Evolutionary conservation across 768 basidiomycete genomes (phyloP).

Genomic region (Grammothele lineata): DNA sequence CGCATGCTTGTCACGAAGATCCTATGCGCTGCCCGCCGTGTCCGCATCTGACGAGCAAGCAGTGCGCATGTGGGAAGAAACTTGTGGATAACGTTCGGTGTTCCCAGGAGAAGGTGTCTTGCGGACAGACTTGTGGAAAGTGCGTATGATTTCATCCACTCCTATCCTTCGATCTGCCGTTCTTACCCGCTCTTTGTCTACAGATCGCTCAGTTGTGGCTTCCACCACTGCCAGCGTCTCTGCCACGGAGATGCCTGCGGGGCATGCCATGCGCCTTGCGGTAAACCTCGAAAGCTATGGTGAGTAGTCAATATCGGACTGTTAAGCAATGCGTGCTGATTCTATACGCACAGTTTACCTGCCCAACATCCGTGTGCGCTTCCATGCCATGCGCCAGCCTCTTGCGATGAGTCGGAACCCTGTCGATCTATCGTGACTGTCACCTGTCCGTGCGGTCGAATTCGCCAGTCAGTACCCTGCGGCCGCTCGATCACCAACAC

Average conservation of each 20-base stretch:
- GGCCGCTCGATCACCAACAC: conserved; percentile 51
- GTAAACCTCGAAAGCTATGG: conserved; percentile 86
- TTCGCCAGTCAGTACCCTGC: conserved; percentile 71
- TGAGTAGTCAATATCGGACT: conserved; percentile 29
- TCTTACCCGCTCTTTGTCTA: neutral
- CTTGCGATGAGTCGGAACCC: conserved; percentile 76
- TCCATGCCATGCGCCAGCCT: conserved; percentile 84
- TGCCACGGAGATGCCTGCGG: conserved; percentile 89
- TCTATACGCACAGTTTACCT: conserved; percentile 47
- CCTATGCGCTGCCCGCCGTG: conserved; percentile 78
- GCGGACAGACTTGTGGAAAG: conserved; percentile 80
- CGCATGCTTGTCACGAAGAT: conserved; percentile 82
- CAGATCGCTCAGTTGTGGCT: conserved; percentile 81
- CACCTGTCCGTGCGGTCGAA: conserved; percentile 79
- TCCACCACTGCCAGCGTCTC: conserved; percentile 76
- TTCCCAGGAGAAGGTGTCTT: conserved; percentile 81
- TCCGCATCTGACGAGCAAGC: conserved; percentile 70
- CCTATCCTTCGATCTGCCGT: neutral
- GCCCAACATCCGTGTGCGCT: conserved; percentile 70
- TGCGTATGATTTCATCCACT: too few species aligned
- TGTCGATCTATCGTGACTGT: conserved; percentile 67
- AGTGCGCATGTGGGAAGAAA: conserved; percentile 89
- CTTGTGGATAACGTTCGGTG: conserved; percentile 76
- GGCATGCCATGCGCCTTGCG: conserved; percentile 69
- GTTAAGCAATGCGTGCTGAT: neutral